phyloP scores from a whole-genome alignment of 1,139 yeast species.

The Yamadazyma atlantica region DNA sequence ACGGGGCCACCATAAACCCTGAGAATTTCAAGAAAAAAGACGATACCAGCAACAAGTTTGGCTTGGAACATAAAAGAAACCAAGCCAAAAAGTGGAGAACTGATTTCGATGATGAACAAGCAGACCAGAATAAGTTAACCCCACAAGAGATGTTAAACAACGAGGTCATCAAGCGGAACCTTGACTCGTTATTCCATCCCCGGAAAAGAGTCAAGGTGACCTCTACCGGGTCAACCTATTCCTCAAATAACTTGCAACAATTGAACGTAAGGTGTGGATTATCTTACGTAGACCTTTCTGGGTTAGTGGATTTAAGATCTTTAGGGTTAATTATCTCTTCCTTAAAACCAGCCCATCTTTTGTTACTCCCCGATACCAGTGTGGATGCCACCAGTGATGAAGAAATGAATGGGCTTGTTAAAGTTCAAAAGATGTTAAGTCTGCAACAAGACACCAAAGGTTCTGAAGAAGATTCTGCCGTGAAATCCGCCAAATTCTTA shows the following conservation, averaged over 20 bases:
- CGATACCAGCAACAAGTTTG: slow-evolving; percentile 37
- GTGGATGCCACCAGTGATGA: slow-evolving; percentile 15
- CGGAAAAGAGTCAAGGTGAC: slow-evolving; percentile 37
- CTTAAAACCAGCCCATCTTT: slow-evolving; percentile 73
- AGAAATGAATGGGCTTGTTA: slow-evolving; percentile 28
- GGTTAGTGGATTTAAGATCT: slow-evolving; percentile 83
- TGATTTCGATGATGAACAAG: slow-evolving; percentile 18
- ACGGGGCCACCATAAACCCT: slow-evolving; percentile 69
- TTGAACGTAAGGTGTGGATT: slow-evolving; percentile 66
- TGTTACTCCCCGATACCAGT: slow-evolving; percentile 54
- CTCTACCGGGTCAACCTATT: slow-evolving; percentile 19
- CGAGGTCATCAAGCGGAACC: slow-evolving; percentile 41
- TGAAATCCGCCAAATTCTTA: slow-evolving; percentile 30
- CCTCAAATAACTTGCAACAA: slow-evolving; percentile 24
- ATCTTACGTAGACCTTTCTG: slow-evolving; percentile 79
- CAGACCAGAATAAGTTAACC: slow-evolving; percentile 30
- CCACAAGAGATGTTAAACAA: slow-evolving; percentile 48
- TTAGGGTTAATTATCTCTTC: slow-evolving; percentile 75
- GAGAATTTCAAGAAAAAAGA: slow-evolving; percentile 68
- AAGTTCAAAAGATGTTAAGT: slow-evolving; percentile 29
- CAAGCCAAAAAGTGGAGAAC: slow-evolving; percentile 39
- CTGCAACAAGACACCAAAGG: slow-evolving; percentile 33
- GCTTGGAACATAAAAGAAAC: slow-evolving; percentile 33
- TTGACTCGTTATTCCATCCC: slow-evolving; percentile 65
- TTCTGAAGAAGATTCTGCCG: slow-evolving; percentile 21